phyloP scores from a whole-genome alignment of 805 yeast genomes.

The Kodamaea hsintzibuensis region DNA sequence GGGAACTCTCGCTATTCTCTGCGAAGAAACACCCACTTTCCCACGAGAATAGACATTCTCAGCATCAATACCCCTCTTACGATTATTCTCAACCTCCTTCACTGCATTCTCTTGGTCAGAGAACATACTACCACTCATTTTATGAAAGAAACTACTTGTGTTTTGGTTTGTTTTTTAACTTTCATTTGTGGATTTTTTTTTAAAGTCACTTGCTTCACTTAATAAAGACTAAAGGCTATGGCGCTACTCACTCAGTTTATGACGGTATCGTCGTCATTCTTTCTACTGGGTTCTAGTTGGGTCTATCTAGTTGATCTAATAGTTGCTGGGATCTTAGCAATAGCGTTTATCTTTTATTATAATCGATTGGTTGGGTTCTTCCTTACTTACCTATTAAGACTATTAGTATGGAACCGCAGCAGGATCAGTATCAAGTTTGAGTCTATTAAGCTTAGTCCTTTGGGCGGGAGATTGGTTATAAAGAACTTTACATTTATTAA shows the following conservation, averaged over 20 bases:
- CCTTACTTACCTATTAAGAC: conserved; percentile 50
- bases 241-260: conserved; percentile 27
- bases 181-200: conserved; percentile 1
- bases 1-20: conserved; percentile 28
- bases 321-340: conserved; percentile 58
- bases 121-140: conserved; percentile 3
- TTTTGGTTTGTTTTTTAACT: conserved; percentile 6
- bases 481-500: conserved; percentile 74
- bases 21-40: neutral
- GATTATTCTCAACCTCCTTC: conserved; percentile 5
- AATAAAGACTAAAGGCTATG: conserved; percentile 16
- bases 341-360: conserved; percentile 73
- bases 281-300: conserved; percentile 40
- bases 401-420: conserved; percentile 63
- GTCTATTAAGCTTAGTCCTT: conserved; percentile 70
- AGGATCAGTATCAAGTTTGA: conserved; percentile 65
- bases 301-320: conserved; percentile 86
- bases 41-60: conserved; percentile 3
- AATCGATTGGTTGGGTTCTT: conserved; percentile 67
- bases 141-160: neutral
- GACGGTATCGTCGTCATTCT: conserved; percentile 23
- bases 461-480: conserved; percentile 82
- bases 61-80: conserved; percentile 2
- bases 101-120: conserved; percentile 15
- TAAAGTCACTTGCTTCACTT: neutral